A percentile compares a stretch with the other conserved stretches of the same genome.
These are phyloP conservation scores for Waltergamsia citrina DNA, from an alignment of 2,329 filamentous ascomycete genomes.

Conservation along the genomic window DNA sequence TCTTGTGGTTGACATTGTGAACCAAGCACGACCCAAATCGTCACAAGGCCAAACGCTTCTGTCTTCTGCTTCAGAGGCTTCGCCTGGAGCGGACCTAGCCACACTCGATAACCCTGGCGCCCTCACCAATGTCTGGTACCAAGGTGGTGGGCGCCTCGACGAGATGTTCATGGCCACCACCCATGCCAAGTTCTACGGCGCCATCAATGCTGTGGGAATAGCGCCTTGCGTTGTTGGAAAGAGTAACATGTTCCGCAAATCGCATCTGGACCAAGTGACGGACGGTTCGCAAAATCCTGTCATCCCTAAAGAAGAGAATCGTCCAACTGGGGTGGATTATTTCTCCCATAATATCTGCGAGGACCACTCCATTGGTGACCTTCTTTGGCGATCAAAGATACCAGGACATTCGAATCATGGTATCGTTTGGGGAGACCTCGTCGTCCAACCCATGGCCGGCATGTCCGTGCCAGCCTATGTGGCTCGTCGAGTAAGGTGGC, in stretches of 20 bases:
- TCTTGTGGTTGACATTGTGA: slow-evolving; percentile 66
- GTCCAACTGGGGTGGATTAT: slow-evolving; percentile 68
- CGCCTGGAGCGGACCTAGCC: slow-evolving; percentile 18
- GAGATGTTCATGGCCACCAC: slow-evolving; percentile 91
- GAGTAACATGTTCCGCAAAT: slow-evolving; percentile 95
- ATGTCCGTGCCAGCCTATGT: slow-evolving; percentile 73
- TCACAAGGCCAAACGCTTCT: slow-evolving; percentile 15
- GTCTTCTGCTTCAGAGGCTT: slow-evolving; percentile 20
- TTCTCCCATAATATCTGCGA: slow-evolving; percentile 97
- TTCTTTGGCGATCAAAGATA: slow-evolving; percentile 68
- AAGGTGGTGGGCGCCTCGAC: slow-evolving; percentile 74
- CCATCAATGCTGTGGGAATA: slow-evolving; percentile 86
- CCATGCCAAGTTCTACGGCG: slow-evolving; percentile 95
- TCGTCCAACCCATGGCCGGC: slow-evolving; percentile 77
- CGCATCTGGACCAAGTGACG: slow-evolving; percentile 72
- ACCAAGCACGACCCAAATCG: slow-evolving; percentile 11
- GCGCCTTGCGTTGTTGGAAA: slow-evolving; percentile 95
- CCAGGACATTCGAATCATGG: slow-evolving; percentile 68
- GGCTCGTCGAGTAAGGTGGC: slow-evolving; percentile 76
- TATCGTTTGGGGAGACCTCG: slow-evolving; percentile 75
- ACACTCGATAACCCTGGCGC: slow-evolving; percentile 8
- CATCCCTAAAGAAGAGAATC: slow-evolving; percentile 26
- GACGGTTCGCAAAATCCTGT: slow-evolving; percentile 34
- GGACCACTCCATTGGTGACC: slow-evolving; percentile 89
- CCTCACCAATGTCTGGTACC: slow-evolving; percentile 19